Conservation (phyloP, 768 basidiomycete genomes). For the Kwoniella pini region DNA sequence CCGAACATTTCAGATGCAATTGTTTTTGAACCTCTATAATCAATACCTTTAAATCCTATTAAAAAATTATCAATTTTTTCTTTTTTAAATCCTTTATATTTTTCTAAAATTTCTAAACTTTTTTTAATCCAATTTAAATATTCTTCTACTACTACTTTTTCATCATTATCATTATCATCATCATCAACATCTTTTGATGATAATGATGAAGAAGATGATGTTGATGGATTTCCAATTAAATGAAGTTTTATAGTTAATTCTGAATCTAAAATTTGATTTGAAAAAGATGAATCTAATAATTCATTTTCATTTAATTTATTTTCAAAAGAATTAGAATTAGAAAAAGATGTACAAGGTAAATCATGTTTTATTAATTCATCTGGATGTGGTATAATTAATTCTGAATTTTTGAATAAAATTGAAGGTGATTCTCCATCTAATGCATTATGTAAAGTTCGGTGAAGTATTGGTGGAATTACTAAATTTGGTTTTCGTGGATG, state of each 20-base stretch:
- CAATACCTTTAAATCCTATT: constrained; percentile 50
- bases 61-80: constrained; percentile 42
- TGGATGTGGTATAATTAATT: constrained; percentile 36
- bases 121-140: constrained; percentile 23
- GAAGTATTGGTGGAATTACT: constrained; percentile 46
- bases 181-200: too few species aligned
- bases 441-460: constrained; percentile 46
- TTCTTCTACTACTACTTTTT: background rate
- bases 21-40: constrained; percentile 47
- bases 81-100: constrained; percentile 26
- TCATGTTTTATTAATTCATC: constrained; percentile 42
- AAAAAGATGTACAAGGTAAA: constrained; percentile 18
- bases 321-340: background rate
- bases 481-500: constrained; percentile 39
- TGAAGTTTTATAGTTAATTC: constrained; percentile 47
- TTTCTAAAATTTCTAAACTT: constrained; percentile 18
- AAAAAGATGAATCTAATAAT: background rate
- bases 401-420: background rate
- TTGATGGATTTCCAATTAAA: constrained; percentile 16
- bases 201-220: background rate
- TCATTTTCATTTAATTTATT: constrained; percentile 2
- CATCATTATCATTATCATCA: background rate
- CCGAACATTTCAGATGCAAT: constrained; percentile 39
- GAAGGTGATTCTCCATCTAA: constrained; percentile 39
- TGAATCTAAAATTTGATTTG: constrained; percentile 15